A percentile compares a stretch with the other conserved stretches of the same genome.
Conservation (phyloP, 2,329 filamentous ascomycete genomes). For the Fusarium nygamai region DNA sequence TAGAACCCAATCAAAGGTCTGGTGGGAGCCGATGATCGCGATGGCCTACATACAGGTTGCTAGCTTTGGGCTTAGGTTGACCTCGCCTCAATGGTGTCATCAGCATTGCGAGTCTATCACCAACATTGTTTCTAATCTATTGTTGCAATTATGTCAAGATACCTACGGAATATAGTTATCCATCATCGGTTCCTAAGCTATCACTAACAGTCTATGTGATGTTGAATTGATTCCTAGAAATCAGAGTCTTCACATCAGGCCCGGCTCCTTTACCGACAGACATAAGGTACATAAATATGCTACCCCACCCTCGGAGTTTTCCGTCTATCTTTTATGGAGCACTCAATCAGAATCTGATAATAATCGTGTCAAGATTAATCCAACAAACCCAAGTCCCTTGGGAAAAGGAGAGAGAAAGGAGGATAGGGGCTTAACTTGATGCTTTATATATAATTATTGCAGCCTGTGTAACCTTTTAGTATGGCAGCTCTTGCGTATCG, state of each 20-base stretch:
- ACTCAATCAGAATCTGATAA: neutral
- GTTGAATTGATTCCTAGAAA: fast-evolving
- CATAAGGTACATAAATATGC: neutral
- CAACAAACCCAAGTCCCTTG: no score
- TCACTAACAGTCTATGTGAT: neutral
- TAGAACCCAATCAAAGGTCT: neutral
- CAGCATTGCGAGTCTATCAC: neutral
- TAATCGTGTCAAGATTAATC: no score
- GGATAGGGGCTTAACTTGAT: no score
- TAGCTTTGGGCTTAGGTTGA: neutral
- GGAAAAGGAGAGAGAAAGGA: neutral
- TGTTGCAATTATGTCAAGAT: fast-evolving
- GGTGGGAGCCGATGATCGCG: neutral
- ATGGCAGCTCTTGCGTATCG: neutral
- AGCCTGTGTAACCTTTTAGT: neutral
- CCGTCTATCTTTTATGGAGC: neutral
- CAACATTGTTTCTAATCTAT: neutral
- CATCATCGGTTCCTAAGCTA: neutral
- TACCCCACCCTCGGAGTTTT: neutral
- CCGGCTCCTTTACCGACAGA: neutral
- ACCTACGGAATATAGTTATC: neutral
- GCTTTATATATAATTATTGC: neutral
- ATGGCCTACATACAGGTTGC: neutral
- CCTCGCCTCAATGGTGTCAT: neutral
- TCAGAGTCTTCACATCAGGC: neutral